Conservation (phyloP, 139 green algal genomes). For the Tetradesmus obliquus region DNA sequence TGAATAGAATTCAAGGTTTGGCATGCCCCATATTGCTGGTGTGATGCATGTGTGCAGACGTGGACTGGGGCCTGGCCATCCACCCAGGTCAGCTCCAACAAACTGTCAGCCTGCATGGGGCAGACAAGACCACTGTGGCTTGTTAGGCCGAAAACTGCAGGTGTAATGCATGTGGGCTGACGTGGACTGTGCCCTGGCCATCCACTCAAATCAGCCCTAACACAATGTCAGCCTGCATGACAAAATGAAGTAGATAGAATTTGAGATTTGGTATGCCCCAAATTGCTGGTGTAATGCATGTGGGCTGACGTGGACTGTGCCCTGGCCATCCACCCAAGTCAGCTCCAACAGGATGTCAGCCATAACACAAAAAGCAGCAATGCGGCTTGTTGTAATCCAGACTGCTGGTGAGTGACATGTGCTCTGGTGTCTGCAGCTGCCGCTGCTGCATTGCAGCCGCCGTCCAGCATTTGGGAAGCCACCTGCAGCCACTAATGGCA, state of each 20-base stretch:
- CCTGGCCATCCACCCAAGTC: constrained; percentile 41
- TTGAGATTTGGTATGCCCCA: not conserved
- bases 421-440: too few relatives aligned
- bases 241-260: not conserved
- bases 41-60: not conserved
- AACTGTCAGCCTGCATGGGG: constrained; percentile 27
- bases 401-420: too few relatives aligned
- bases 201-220: constrained; percentile 42
- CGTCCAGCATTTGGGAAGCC: too few relatives aligned
- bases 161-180: not conserved
- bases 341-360: constrained; percentile 30
- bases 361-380: not conserved
- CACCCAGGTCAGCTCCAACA: constrained; percentile 43
- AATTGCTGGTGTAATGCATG: too few relatives aligned
- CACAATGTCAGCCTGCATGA: constrained; percentile 37
- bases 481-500: too few relatives aligned
- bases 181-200: constrained; percentile 9
- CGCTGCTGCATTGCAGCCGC: too few relatives aligned
- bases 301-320: not conserved
- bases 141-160: too few relatives aligned
- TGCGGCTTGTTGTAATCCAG: too few relatives aligned
- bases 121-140: too few relatives aligned
- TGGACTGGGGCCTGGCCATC: constrained; percentile 8
- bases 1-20: not conserved
- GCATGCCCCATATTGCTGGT: too few relatives aligned